These are phyloP conservation scores for Pilobolus umbonatus DNA, from an alignment of 192 early-diverging fungal species.

Conservation along the genomic window DNA sequence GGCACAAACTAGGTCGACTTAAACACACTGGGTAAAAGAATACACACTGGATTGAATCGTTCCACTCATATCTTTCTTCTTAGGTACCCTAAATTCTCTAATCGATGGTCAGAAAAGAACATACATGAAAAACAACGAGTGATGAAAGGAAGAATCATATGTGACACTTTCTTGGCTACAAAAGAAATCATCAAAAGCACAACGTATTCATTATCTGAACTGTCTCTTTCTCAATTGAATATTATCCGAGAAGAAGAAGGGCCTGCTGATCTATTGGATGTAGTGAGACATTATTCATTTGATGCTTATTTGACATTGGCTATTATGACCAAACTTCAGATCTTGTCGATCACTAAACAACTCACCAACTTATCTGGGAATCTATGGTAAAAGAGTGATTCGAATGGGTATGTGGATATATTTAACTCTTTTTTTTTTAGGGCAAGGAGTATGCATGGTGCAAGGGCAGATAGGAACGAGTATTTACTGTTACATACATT, in stretches of 20 bases:
- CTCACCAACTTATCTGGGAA: slow-evolving; percentile 92
- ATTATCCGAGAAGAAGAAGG: slow-evolving; percentile 61
- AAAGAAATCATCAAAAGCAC: slow-evolving; percentile 85
- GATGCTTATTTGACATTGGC: slow-evolving; percentile 77
- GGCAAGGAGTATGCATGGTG: slow-evolving; percentile 80
- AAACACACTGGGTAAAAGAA: slow-evolving; percentile 56
- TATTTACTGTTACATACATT: slow-evolving; percentile 94
- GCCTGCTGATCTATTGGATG: slow-evolving; percentile 51
- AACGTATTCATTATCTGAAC: slow-evolving; percentile 74
- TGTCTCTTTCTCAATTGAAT: slow-evolving; percentile 70
- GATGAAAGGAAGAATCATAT: slow-evolving; percentile 81
- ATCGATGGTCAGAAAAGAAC: slow-evolving; percentile 70
- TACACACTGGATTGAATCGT: background rate
- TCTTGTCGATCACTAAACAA: slow-evolving; percentile 87
- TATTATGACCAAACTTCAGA: slow-evolving; percentile 84
- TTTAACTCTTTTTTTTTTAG: background rate
- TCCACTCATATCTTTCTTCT: background rate
- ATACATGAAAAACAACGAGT: slow-evolving; percentile 70
- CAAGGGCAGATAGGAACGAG: slow-evolving; percentile 94
- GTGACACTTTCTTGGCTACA: slow-evolving; percentile 89
- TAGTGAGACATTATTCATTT: slow-evolving; percentile 76
- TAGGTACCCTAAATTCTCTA: background rate
- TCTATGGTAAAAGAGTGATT: slow-evolving; percentile 60
- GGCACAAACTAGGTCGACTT: slow-evolving; percentile 88
- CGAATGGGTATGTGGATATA: background rate